phyloP scores from a whole-genome alignment of 2,329 filamentous ascomycete genomes.

The Cercospora citrullina region DNA sequence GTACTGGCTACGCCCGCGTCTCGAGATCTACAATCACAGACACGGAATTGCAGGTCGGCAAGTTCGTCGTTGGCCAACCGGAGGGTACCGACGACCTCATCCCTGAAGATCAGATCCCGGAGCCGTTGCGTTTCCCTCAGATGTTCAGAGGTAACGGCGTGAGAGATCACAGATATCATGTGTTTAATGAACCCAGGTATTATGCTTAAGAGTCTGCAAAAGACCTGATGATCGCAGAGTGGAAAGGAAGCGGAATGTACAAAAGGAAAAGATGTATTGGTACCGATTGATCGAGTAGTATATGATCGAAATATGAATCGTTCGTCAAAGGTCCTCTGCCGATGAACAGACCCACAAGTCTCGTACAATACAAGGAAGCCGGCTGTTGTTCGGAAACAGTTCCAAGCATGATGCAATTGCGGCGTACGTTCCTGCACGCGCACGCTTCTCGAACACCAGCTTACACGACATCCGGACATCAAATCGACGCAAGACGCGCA shows the following conservation, averaged over 20 bases:
- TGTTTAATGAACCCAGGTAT: constrained; percentile 89
- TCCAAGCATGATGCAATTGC: constrained; percentile 4
- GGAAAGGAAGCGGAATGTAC: background rate
- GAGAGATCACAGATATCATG: constrained; percentile 87
- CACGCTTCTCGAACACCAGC: background rate
- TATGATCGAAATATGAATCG: background rate
- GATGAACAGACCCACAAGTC: background rate
- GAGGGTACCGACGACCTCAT: constrained; percentile 63
- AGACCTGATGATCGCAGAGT: background rate
- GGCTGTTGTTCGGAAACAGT: background rate
- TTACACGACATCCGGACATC: background rate
- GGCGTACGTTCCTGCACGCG: background rate
- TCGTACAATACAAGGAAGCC: background rate
- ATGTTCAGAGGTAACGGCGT: constrained; percentile 84
- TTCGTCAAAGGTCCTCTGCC: background rate
- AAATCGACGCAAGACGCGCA: background rate
- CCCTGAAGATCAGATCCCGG: constrained; percentile 70
- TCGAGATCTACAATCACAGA: constrained; percentile 91
- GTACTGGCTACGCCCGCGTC: constrained; percentile 86
- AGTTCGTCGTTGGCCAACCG: constrained; percentile 79
- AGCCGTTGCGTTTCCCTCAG: constrained; percentile 77
- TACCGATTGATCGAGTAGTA: background rate
- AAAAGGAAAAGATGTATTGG: background rate
- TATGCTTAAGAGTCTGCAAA: constrained; percentile 31
- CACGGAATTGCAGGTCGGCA: constrained; percentile 92